A percentile compares a stretch with the other conserved stretches of the same genome.
phyloP scores from a whole-genome alignment of 2,329 filamentous ascomycete species.

The Aspergillus ochraceoroseus region DNA sequence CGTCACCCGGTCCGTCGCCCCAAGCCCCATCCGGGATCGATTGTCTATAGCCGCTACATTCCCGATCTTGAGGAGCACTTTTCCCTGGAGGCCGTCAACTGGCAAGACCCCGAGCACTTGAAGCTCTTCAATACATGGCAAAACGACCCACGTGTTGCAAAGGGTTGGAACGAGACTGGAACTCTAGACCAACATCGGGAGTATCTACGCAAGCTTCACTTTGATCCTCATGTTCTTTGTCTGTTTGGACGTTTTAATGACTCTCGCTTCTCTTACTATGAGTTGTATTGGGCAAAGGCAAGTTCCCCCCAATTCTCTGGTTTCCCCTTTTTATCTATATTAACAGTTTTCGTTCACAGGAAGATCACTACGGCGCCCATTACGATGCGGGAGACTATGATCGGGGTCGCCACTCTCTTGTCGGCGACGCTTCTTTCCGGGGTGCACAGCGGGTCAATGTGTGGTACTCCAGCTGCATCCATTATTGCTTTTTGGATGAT shows the following conservation, averaged over 20 bases:
- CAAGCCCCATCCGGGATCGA: conserved; percentile 65
- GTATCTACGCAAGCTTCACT: conserved; percentile 64
- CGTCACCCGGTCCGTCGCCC: conserved; percentile 67
- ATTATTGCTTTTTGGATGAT: conserved; percentile 58
- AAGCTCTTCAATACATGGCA: conserved; percentile 73
- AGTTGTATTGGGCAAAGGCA: conserved; percentile 72
- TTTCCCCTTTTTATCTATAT: neutral
- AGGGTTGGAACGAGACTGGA: conserved; percentile 75
- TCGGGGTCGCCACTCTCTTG: conserved; percentile 57
- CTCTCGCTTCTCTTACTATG: conserved; percentile 69
- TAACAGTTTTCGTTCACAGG: conserved; percentile 34
- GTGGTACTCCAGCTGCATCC: conserved; percentile 56
- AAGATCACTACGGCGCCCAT: conserved; percentile 58
- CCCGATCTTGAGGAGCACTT: conserved; percentile 71
- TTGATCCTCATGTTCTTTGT: conserved; percentile 61
- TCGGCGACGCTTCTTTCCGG: conserved; percentile 53
- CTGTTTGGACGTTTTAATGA: conserved; percentile 64
- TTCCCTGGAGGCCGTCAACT: conserved; percentile 70
- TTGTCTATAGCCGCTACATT: conserved; percentile 74
- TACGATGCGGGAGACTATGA: conserved; percentile 54
- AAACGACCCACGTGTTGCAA: conserved; percentile 74
- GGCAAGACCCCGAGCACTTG: conserved; percentile 59
- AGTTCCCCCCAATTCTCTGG: conserved; percentile 6
- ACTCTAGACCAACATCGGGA: conserved; percentile 68
- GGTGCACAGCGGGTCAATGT: conserved; percentile 54